Evolutionary conservation across 2,329 filamentous ascomycete species (phyloP), one percentile per base, ranked within the genome.

Genomic region (Capronia americana): DNA sequence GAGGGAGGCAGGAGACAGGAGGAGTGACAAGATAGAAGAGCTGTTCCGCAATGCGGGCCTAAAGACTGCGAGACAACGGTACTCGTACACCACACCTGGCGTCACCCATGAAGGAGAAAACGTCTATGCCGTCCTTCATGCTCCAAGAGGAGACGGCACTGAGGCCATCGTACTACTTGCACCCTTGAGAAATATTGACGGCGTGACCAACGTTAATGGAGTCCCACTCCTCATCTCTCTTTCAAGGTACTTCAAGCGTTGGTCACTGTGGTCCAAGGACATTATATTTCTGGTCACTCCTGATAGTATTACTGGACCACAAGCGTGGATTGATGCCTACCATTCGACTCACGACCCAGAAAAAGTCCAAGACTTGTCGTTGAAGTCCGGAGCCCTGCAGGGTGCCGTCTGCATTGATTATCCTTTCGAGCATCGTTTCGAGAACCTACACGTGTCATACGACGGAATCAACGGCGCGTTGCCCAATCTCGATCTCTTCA

Each of bases 261-360:
- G 95, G 95, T 97, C 93, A 61, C 85, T 99, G 30, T 99, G 95
- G 95, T 97, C 93, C 66, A 99, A 99, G 79, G 95, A 99, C 77
- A 97, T 99, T 72, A 94, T 99, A 65, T 88, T 99, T 72, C 80
- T 99, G 5, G 86, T 99, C 55, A 89, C 95, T 0, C 90, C 92
- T 0, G 95, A 99, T 79, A 96, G 92, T 77, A 90, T 89, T 66
- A 90, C 92, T 11, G 95, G 94, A 0, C 92, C 93, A 0, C 93
- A 98, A 77, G 95, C 95, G 26, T 99, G 95, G 95, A 92, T 97
- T 8, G 93, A 97, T 75, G 95, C 95, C 1, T 99, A 99, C 78
- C 95, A 99, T 78, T 92, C 97, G 77, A 90, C 91, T 23, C 93
- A 97, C 74, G 85, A 90, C 71, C 84, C 90, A 0, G 80, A 85